Conservation (phyloP, 2,329 filamentous ascomycete genomes). For the Xylaria sp. region DNA sequence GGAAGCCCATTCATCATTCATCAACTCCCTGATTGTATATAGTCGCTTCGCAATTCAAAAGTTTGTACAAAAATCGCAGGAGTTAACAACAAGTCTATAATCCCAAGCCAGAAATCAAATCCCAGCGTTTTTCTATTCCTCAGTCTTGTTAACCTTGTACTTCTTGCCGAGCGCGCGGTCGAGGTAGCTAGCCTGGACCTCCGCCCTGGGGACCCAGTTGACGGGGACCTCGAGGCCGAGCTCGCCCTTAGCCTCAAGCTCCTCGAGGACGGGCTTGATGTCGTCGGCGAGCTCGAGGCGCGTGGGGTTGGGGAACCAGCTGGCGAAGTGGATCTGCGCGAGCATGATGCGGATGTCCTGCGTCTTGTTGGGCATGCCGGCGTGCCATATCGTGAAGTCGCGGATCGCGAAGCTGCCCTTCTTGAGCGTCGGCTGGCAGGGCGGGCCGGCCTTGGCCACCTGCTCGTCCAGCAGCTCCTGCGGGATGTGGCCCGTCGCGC, state of each 20-base stretch:
- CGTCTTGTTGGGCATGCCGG: constrained; percentile 69
- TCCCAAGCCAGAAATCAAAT: neutral
- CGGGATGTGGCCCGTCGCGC: constrained; percentile 63
- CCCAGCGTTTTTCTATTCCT: constrained; percentile 16
- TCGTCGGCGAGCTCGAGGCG: constrained; percentile 63
- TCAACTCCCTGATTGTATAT: neutral
- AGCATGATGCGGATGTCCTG: constrained; percentile 68
- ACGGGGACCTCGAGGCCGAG: constrained; percentile 62
- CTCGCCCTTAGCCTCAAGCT: constrained; percentile 47
- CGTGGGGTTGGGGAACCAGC: constrained; percentile 69
- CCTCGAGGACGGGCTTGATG: constrained; percentile 58
- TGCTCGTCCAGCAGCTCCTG: constrained; percentile 55
- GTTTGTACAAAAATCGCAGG: neutral
- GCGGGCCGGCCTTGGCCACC: constrained; percentile 52
- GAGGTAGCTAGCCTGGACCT: constrained; percentile 61
- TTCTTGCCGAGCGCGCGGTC: constrained; percentile 69
- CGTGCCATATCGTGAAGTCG: constrained; percentile 72
- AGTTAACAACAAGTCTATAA: constrained; percentile 13
- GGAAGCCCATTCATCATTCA: neutral
- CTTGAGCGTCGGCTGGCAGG: constrained; percentile 61
- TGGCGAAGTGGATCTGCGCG: constrained; percentile 69
- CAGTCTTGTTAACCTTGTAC: constrained; percentile 68
- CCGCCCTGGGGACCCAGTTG: constrained; percentile 58
- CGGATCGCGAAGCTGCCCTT: constrained; percentile 68
- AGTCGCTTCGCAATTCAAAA: constrained; percentile 5